A percentile compares a stretch with the other conserved stretches of the same genome.
Evolutionary conservation across 257 asterid species (phyloP).

Genomic region (Nyctanthes arbortristis): DNA sequence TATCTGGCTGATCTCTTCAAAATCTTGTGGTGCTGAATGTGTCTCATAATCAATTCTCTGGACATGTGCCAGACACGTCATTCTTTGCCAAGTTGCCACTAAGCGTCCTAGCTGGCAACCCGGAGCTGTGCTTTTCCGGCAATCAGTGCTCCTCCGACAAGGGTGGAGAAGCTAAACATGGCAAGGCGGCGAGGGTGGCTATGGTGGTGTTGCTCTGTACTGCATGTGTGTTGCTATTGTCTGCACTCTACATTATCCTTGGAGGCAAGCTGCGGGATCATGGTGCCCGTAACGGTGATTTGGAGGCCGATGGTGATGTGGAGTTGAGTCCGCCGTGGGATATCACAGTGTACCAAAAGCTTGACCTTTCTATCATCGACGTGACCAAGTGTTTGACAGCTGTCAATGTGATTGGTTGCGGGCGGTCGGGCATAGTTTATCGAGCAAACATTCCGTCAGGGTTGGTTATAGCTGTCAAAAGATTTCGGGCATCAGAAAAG

Average conservation of each 20-base stretch:
- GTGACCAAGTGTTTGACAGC: constrained; percentile 51
- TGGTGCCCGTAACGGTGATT: constrained; percentile 34
- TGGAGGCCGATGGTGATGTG: constrained; percentile 42
- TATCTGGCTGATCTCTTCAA: constrained; percentile 52
- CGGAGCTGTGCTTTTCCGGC: constrained; percentile 56
- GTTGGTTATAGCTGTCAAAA: constrained; percentile 57
- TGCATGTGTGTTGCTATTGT: constrained; percentile 49
- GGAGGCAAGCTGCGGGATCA: constrained; percentile 45
- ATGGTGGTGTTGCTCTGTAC: constrained; percentile 69
- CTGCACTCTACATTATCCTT: constrained; percentile 64
- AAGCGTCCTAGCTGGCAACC: constrained; percentile 59
- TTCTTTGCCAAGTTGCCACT: constrained; percentile 72
- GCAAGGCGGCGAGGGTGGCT: constrained; percentile 61
- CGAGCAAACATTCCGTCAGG: constrained; percentile 49
- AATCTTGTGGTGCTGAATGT: constrained; percentile 75
- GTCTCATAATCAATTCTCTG: constrained; percentile 71
- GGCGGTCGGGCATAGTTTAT: constrained; percentile 65
- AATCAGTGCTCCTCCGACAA: constrained; percentile 38
- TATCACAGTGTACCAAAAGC: constrained; percentile 70
- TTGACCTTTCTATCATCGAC: constrained; percentile 55
- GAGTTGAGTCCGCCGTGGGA: constrained; percentile 81
- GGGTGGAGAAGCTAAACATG: constrained; percentile 29
- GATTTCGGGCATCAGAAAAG: constrained; percentile 55
- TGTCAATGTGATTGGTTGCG: constrained; percentile 59
- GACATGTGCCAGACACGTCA: constrained; percentile 65